phyloP scores from a whole-genome alignment of 345 rosid genomes.

The Gossypium herbaceum region DNA sequence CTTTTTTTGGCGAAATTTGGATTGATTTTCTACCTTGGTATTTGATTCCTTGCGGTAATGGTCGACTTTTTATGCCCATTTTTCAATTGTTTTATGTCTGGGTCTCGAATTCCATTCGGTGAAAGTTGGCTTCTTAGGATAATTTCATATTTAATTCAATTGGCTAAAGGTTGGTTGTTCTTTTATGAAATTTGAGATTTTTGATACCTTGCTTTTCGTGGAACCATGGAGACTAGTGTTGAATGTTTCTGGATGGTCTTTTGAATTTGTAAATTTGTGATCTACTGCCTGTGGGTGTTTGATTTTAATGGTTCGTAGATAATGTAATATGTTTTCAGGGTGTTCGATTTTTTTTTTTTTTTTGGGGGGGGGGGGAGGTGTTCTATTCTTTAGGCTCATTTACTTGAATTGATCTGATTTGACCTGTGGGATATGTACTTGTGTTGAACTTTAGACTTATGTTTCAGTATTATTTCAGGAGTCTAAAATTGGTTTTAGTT shows the following conservation, averaged over 20 bases:
- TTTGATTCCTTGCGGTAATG: background rate
- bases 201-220: no score
- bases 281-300: background rate
- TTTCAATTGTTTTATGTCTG: background rate
- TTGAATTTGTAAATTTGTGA: background rate
- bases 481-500: background rate
- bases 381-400: background rate
- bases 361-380: no score
- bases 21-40: background rate
- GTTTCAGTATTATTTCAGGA: background rate
- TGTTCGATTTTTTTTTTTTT: background rate
- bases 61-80: background rate
- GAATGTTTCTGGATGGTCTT: background rate
- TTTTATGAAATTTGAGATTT: background rate
- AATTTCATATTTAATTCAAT: background rate
- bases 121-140: background rate
- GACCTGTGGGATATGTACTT: background rate
- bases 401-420: constrained; percentile 2
- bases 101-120: background rate
- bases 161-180: background rate
- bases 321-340: background rate
- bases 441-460: background rate
- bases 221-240: background rate
- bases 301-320: background rate
- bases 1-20: background rate